A percentile compares a stretch with the other conserved stretches of the same genome.
Conservation (phyloP, 2,329 filamentous ascomycete genomes). For the Colletotrichum coccodes region DNA sequence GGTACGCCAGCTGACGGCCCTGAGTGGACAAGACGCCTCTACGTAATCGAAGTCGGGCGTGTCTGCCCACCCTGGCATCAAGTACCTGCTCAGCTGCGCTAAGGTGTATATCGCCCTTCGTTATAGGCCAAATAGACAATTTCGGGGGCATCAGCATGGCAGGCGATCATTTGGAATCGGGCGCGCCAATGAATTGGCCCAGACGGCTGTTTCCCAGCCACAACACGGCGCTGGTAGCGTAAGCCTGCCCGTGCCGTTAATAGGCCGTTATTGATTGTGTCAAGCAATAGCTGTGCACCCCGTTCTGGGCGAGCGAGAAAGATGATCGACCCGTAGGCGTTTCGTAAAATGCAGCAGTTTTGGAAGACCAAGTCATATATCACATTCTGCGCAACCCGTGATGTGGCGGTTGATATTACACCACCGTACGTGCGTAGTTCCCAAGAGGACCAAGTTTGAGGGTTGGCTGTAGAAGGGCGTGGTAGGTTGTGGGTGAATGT, state of each 20-base stretch:
- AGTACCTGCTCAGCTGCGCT: not conserved
- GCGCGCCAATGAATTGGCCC: not conserved
- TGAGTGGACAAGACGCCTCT: not conserved
- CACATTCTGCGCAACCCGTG: not conserved
- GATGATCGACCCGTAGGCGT: not conserved
- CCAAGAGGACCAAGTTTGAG: not conserved
- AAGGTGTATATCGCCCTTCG: not conserved
- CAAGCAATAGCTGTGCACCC: not conserved
- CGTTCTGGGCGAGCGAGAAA: not conserved
- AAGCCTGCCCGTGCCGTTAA: not conserved
- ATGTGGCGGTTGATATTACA: constrained; percentile 5
- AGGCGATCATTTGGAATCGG: not conserved
- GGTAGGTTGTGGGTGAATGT: too few species aligned
- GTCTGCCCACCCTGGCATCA: not conserved
- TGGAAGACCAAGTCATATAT: not conserved
- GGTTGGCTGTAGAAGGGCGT: too few species aligned
- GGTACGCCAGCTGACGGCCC: not conserved
- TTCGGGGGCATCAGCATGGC: not conserved
- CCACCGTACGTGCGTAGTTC: constrained; percentile 10
- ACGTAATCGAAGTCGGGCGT: not conserved
- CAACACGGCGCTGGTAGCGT: not conserved
- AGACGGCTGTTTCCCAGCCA: not conserved
- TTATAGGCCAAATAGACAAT: not conserved
- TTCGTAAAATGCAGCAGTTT: not conserved
- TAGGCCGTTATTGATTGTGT: not conserved